Percentiles rank a stretch among this genome's conserved stretches.
phyloP scores from a whole-genome alignment of 805 yeast species.

The Metschnikowia cubensis region DNA sequence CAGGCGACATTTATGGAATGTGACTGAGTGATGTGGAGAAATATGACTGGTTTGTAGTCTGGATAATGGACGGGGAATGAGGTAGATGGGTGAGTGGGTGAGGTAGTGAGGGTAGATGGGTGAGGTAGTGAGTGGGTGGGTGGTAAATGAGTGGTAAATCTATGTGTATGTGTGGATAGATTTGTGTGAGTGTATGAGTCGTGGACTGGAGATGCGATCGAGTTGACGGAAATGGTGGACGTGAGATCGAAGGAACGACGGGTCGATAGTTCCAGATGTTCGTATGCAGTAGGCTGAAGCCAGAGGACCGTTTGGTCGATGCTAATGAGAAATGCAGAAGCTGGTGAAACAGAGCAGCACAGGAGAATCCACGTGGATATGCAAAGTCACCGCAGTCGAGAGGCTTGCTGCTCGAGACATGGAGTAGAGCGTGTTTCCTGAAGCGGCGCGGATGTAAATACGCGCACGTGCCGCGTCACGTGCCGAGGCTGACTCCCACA shows the following conservation, averaged over 20 bases:
- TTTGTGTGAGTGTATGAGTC: too few relatives aligned
- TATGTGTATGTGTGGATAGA: too few relatives aligned
- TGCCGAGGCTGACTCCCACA: neutral
- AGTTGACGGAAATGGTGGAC: too few relatives aligned
- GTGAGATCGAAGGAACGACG: too few relatives aligned
- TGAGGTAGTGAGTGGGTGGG: too few relatives aligned
- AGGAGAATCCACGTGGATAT: neutral
- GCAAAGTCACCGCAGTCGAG: neutral
- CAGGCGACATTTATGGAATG: slow-evolving; percentile 23
- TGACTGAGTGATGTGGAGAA: too few relatives aligned
- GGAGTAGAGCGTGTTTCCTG: slow-evolving; percentile 6
- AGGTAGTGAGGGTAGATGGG: too few relatives aligned
- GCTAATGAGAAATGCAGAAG: neutral
- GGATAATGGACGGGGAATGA: too few relatives aligned
- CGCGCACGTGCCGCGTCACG: slow-evolving; percentile 6
- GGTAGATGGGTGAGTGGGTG: too few relatives aligned
- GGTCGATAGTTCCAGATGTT: too few relatives aligned
- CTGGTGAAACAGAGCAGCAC: neutral
- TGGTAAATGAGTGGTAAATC: too few relatives aligned
- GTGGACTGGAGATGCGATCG: neutral
- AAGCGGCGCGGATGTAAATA: slow-evolving; percentile 12
- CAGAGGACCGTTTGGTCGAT: neutral
- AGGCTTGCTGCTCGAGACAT: neutral
- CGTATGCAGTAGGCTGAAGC: neutral
- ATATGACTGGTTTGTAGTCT: too few relatives aligned